A percentile compares a stretch with the other conserved stretches of the same genome.
These are phyloP conservation scores for Allium cepa DNA, from an alignment of 106 monocot genomes.

Conservation along the genomic window DNA sequence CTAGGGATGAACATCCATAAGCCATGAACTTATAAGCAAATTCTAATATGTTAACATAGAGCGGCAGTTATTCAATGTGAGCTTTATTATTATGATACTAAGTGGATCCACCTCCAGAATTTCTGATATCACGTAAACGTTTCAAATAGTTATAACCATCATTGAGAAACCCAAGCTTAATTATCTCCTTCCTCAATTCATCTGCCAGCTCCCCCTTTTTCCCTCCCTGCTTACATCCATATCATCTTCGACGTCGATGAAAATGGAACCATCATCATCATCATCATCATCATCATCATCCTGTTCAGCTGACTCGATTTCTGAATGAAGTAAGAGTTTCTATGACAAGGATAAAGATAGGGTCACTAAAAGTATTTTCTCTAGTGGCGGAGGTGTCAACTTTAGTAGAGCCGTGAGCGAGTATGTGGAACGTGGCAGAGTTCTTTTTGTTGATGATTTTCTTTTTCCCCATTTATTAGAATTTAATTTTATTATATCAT, in stretches of 20 bases:
- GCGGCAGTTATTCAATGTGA: slow-evolving; percentile 47
- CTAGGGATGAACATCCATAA: not conserved
- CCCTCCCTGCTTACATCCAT: slow-evolving; percentile 7
- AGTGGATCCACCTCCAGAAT: slow-evolving; percentile 47
- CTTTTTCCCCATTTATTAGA: slow-evolving; percentile 24
- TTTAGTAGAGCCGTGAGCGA: slow-evolving; percentile 39
- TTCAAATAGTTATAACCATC: slow-evolving; percentile 88
- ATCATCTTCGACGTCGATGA: slow-evolving; percentile 53
- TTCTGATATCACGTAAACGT: slow-evolving; percentile 79
- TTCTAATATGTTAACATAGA: slow-evolving; percentile 51
- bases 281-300: not conserved
- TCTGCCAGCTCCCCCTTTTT: slow-evolving; percentile 35
- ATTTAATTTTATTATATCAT: too few relatives aligned
- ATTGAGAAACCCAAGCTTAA: slow-evolving; percentile 84
- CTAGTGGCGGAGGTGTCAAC: not conserved
- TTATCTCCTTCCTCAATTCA: slow-evolving; percentile 62
- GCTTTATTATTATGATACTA: slow-evolving; percentile 57
- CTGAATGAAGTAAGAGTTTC: slow-evolving; percentile 36
- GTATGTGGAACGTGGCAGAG: slow-evolving; percentile 72
- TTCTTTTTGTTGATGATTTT: slow-evolving; percentile 69
- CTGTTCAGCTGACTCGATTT: slow-evolving; percentile 15
- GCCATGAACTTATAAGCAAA: too few relatives aligned
- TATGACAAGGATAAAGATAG: slow-evolving; percentile 84
- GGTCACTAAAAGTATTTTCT: slow-evolving; percentile 22
- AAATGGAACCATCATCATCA: too few relatives aligned